phyloP scores from a whole-genome alignment of 805 yeast species.

The Huiozyma sinensis region DNA sequence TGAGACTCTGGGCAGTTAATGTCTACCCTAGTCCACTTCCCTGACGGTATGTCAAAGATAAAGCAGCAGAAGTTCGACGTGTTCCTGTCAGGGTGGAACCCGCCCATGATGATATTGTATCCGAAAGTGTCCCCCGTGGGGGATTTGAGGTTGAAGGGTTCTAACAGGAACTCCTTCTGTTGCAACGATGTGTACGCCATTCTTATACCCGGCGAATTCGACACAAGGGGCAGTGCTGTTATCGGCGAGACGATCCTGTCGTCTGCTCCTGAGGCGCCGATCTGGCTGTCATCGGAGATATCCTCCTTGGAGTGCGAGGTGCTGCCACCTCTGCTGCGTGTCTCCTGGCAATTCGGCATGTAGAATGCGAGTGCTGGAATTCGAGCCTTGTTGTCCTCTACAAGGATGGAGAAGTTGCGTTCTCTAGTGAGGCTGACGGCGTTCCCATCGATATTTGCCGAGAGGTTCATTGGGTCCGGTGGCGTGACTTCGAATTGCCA shows the following conservation, averaged over 20 bases:
- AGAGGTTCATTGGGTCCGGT: conserved; percentile 6
- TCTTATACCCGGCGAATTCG: conserved; percentile 24
- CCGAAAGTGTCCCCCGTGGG: conserved; percentile 62
- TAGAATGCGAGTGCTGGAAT: conserved; percentile 20
- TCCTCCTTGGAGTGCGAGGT: background rate
- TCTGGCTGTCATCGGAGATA: background rate
- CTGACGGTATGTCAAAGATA: conserved; percentile 24
- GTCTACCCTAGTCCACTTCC: conserved; percentile 54
- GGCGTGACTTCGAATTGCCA: conserved; percentile 19
- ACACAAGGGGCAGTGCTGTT: conserved; percentile 24
- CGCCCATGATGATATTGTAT: conserved; percentile 51
- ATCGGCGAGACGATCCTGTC: conserved; percentile 19
- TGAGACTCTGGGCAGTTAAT: conserved; percentile 42
- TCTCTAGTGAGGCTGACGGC: conserved; percentile 10
- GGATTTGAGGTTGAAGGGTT: conserved; percentile 33
- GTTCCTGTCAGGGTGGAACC: conserved; percentile 39
- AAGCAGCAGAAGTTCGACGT: conserved; percentile 20
- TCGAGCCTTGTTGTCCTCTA: conserved; percentile 21
- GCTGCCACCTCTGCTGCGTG: background rate
- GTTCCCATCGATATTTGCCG: conserved; percentile 16
- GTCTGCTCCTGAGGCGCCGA: background rate
- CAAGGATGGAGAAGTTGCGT: conserved; percentile 18
- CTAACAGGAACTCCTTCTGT: conserved; percentile 6
- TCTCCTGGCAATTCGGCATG: conserved; percentile 6
- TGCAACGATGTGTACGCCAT: conserved; percentile 18